phyloP scores from a whole-genome alignment of 768 basidiomycete species.

The Panaeolus cyanescens region DNA sequence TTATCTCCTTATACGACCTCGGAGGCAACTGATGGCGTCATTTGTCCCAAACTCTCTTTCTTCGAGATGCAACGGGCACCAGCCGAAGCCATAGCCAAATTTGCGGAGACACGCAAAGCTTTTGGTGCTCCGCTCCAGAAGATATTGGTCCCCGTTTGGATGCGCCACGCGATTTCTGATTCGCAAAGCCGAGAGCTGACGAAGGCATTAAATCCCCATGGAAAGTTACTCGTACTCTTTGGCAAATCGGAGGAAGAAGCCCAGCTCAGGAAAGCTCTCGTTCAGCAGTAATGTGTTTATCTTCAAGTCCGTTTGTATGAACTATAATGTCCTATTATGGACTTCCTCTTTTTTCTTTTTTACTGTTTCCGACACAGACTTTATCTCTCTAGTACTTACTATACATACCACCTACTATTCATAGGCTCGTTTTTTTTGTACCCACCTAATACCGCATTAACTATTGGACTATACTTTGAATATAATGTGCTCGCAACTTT shows the following conservation, averaged over 20 bases:
- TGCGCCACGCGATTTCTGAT: neutral
- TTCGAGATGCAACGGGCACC: slow-evolving; percentile 44
- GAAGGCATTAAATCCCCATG: neutral
- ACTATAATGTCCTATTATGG: neutral
- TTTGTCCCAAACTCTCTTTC: slow-evolving; percentile 47
- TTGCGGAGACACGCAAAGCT: slow-evolving; percentile 34
- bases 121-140: slow-evolving; percentile 49
- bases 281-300: no score
- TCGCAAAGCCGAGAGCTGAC: neutral
- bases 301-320: neutral
- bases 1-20: neutral
- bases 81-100: slow-evolving; percentile 33
- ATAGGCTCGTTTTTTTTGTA: neutral
- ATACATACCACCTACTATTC: neutral
- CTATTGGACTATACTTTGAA: no score
- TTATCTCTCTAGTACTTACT: neutral
- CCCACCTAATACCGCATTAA: no score
- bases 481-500: no score
- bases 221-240: neutral
- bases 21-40: slow-evolving; percentile 11
- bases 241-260: neutral
- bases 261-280: neutral
- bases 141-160: slow-evolving; percentile 17
- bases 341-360: neutral
- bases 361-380: no score